Percentiles rank a stretch among this genome's conserved stretches.
Conservation (phyloP, 1,284 basidiomycete species). For the Tetrapyrgos nigripes region DNA sequence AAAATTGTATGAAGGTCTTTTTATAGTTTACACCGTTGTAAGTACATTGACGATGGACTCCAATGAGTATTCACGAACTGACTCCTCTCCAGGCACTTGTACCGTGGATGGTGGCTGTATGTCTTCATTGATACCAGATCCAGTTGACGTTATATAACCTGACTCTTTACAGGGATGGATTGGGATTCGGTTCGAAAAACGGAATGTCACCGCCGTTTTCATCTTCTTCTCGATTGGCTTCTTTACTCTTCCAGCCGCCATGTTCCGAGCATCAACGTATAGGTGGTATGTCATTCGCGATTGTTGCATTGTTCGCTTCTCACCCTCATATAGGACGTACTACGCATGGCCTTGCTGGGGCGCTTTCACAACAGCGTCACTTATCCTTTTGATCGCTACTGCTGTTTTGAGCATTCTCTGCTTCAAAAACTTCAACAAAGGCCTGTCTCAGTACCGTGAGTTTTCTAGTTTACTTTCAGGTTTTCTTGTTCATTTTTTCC, state of each 20-base stretch:
- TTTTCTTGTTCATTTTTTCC: background rate
- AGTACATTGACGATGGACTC: slow-evolving; percentile 24
- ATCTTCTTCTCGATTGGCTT: slow-evolving; percentile 46
- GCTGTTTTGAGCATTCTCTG: slow-evolving; percentile 53
- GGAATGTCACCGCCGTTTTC: slow-evolving; percentile 49
- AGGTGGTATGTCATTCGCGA: slow-evolving; percentile 45
- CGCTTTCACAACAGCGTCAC: slow-evolving; percentile 51
- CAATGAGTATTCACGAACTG: background rate
- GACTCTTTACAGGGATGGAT: slow-evolving; percentile 53
- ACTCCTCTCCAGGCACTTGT: slow-evolving; percentile 44
- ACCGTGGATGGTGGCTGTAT: slow-evolving; percentile 57
- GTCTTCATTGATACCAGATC: slow-evolving; percentile 9
- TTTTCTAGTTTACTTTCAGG: slow-evolving; percentile 9
- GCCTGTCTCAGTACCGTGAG: slow-evolving; percentile 55
- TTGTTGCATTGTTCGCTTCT: background rate
- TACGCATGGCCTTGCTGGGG: slow-evolving; percentile 63
- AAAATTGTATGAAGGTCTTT: slow-evolving; percentile 47
- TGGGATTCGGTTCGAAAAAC: slow-evolving; percentile 54
- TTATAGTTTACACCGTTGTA: slow-evolving; percentile 53
- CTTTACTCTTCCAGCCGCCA: slow-evolving; percentile 49
- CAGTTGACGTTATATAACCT: background rate
- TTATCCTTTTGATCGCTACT: slow-evolving; percentile 52
- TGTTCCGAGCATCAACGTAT: slow-evolving; percentile 62
- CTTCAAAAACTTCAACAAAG: slow-evolving; percentile 56
- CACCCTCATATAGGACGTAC: slow-evolving; percentile 45